Conservation (phyloP, 305 asterid genomes). For the Striga hermonthica region DNA sequence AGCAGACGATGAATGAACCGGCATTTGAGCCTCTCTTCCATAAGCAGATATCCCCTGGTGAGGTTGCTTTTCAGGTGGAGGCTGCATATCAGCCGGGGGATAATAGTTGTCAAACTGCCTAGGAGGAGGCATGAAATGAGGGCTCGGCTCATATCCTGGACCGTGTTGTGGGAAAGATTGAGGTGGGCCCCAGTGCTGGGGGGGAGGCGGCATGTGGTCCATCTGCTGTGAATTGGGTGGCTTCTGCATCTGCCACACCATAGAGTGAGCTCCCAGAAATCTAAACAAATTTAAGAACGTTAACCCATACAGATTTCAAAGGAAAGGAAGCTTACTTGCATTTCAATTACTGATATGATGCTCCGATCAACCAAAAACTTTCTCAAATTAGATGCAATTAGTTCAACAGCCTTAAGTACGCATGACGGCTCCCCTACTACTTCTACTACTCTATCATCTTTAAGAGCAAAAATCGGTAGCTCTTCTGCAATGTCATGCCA, state of each 20-base stretch:
- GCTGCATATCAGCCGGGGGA: slow-evolving; percentile 70
- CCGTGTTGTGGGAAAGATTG: slow-evolving; percentile 61
- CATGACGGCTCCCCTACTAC: slow-evolving; percentile 82
- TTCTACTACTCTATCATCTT: slow-evolving; percentile 94
- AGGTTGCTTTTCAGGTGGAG: slow-evolving; percentile 57
- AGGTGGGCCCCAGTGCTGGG: slow-evolving; percentile 87
- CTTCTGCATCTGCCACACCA: slow-evolving; percentile 66
- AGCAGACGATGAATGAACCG: slow-evolving; percentile 59
- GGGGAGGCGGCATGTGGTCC: slow-evolving; percentile 73
- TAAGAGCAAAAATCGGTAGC: slow-evolving; percentile 82
- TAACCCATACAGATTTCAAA: not conserved
- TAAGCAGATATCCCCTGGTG: slow-evolving; percentile 93
- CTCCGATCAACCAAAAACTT: slow-evolving; percentile 95
- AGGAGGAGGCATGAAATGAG: slow-evolving; percentile 73
- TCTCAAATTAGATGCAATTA: slow-evolving; percentile 83
- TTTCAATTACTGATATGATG: slow-evolving; percentile 70
- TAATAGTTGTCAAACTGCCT: slow-evolving; percentile 79
- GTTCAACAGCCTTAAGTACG: slow-evolving; percentile 75
- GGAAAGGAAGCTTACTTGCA: slow-evolving; percentile 60
- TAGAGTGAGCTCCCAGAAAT: slow-evolving; percentile 26
- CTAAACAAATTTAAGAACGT: not conserved
- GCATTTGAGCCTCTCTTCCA: slow-evolving; percentile 73
- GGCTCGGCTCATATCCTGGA: slow-evolving; percentile 64
- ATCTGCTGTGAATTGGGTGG: slow-evolving; percentile 51
- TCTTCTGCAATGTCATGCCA: slow-evolving; percentile 60